Evolutionary conservation across 2,329 filamentous ascomycete genomes (phyloP), one percentile per base, ranked within the genome.

Genomic region (Fusarium subglutinans): DNA sequence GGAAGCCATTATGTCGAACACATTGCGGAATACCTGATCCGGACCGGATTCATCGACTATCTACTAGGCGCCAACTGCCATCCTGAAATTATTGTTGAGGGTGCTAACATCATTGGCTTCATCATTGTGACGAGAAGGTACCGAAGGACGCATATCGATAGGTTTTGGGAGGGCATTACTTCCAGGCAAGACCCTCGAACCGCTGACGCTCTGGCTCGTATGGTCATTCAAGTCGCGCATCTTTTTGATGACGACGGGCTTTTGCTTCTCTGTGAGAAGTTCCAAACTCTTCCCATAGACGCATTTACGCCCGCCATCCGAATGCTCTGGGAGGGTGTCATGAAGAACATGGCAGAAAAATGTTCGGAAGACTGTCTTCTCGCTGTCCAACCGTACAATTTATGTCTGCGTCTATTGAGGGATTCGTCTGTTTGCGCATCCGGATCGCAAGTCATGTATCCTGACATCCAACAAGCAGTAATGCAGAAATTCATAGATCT

Each of bases 41-140:
- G 87, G 12, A 92, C 92, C 44, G 90, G 91, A 60, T 85, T 98
- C 33, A 89, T 97, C 30, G 90, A 95, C 67, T 98, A 98, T 81
- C 91, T 99, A 51, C 89, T 98, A 58, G 94, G 96, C 5, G 91
- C 96, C 20, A 95, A 95, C 63, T 98, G 96, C 38, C 96, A 98
- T 79, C 94, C 95, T 3, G 95, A 98, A 79, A 90, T 98, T 60
- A 96, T 97, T 26, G 87, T 89, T 41, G 91, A 95, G 75, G 94
- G 94, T 78, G 88, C 89, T 45, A 97, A 98, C 72, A 93, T 98
- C 60, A 87, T 98, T 54, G 94, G 94, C 2, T 98, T 98, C 78
- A 86, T 98, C 58, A 89, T 94, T 28, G 93, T 96, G 20, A 96
- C 94, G 0, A 87, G 88, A 61, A 92, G 90, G 20, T 98, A 96